Percentiles rank a stretch among this genome's conserved stretches.
phyloP scores from a whole-genome alignment of 768 basidiomycete genomes.

The Clavaria fumosa region DNA sequence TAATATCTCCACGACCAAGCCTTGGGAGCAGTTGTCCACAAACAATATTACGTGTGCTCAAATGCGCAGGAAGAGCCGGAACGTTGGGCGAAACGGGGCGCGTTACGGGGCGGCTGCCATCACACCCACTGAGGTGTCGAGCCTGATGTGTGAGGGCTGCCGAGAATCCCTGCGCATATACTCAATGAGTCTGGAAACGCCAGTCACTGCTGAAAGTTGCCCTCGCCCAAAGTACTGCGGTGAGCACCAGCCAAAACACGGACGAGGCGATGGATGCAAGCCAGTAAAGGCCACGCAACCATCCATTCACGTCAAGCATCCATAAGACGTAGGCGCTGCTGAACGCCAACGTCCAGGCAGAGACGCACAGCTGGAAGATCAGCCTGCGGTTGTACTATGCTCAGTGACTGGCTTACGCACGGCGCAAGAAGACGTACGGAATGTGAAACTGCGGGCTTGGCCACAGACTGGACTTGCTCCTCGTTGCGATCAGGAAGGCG shows the following conservation, averaged over 20 bases:
- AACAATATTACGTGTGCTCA: no score
- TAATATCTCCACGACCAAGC: no score
- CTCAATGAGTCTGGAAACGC: no score
- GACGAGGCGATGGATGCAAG: constrained; percentile 70
- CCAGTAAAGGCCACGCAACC: no score
- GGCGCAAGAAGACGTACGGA: constrained; percentile 28
- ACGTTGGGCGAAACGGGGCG: no score
- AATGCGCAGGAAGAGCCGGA: no score
- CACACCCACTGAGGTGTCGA: no score
- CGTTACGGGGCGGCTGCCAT: no score
- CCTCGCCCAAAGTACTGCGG: constrained; percentile 59
- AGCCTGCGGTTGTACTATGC: constrained; percentile 21
- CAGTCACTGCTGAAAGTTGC: no score
- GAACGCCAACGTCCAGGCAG: constrained; percentile 65
- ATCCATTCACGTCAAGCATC: constrained; percentile 48
- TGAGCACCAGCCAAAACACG: constrained; percentile 53
- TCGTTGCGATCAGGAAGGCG: constrained; percentile 55
- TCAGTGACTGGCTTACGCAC: not conserved
- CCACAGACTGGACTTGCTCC: constrained; percentile 48
- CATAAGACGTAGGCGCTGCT: constrained; percentile 55
- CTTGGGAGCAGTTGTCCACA: no score
- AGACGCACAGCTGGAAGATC: constrained; percentile 45
- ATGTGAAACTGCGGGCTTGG: constrained; percentile 47
- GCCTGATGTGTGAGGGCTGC: no score
- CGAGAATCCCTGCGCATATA: no score